Percentiles rank a stretch among this genome's conserved stretches.
Conservation (phyloP, 2,329 filamentous ascomycete species). For the Botryotinia calthae region DNA sequence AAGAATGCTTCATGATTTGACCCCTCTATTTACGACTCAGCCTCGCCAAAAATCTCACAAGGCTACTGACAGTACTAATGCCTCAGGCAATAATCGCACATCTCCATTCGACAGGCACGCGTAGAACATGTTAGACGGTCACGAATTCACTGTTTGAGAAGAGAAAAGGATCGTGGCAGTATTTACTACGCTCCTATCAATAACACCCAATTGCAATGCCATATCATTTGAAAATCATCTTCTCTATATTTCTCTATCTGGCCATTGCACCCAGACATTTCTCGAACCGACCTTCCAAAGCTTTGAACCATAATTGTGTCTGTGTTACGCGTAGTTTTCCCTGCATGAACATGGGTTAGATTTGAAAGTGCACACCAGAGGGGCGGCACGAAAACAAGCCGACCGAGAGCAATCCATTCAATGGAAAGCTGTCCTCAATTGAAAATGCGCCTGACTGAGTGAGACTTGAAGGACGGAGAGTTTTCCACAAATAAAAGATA, state of each 20-base stretch:
- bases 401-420: neutral
- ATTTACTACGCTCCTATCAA: neutral
- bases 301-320: neutral
- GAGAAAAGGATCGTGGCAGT: neutral
- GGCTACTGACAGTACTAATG: neutral
- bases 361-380: no score
- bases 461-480: neutral
- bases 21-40: neutral
- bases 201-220: neutral
- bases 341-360: constrained; percentile 12
- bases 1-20: neutral
- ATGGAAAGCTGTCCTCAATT: constrained; percentile 22
- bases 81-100: neutral
- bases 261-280: neutral
- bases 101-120: neutral
- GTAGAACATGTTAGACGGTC: neutral
- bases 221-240: no score
- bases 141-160: neutral
- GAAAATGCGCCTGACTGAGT: constrained; percentile 14
- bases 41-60: neutral
- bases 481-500: neutral
- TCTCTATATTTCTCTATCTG: neutral
- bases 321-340: constrained; percentile 15
- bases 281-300: neutral
- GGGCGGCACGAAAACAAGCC: neutral